phyloP scores from a whole-genome alignment of 2,329 filamentous ascomycete species.

The Gliomastix tumulicola region DNA sequence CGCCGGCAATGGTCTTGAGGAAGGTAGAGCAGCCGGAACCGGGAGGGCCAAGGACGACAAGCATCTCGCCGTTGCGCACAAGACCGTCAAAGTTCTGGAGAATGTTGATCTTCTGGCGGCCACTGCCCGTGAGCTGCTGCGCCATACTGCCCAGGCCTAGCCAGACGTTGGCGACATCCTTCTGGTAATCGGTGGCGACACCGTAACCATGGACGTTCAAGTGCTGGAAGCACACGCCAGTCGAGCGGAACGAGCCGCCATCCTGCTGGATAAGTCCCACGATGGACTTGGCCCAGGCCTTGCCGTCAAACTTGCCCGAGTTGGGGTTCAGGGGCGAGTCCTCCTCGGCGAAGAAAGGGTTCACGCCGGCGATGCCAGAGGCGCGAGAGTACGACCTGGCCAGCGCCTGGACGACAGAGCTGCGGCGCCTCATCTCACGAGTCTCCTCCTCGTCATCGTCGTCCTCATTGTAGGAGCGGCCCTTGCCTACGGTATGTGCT shows the following conservation, averaged over 20 bases:
- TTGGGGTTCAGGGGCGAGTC: conserved; percentile 47
- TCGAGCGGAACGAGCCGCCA: conserved; percentile 49
- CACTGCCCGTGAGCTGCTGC: conserved; percentile 44
- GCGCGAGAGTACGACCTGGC: conserved; percentile 47
- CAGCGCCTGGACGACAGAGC: conserved; percentile 46
- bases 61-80: conserved; percentile 65
- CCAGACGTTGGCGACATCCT: conserved; percentile 57
- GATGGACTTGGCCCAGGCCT: conserved; percentile 54
- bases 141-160: conserved; percentile 37
- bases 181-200: conserved; percentile 63
- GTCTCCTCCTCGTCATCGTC: conserved; percentile 25
- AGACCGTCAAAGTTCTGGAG: conserved; percentile 61
- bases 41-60: conserved; percentile 67
- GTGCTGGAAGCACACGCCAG: conserved; percentile 60
- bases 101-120: conserved; percentile 58
- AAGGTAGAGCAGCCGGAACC: conserved; percentile 76
- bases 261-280: conserved; percentile 43
- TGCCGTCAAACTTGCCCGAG: conserved; percentile 44
- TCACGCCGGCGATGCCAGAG: conserved; percentile 29
- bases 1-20: conserved; percentile 76
- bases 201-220: conserved; percentile 64
- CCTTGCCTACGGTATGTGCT: conserved; percentile 4
- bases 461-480: conserved; percentile 13
- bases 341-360: conserved; percentile 42
- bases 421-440: conserved; percentile 40